Base-by-base conservation (phyloP, 2,329 filamentous ascomycete genomes). In the Curvularia hawaiiensis region DNA sequence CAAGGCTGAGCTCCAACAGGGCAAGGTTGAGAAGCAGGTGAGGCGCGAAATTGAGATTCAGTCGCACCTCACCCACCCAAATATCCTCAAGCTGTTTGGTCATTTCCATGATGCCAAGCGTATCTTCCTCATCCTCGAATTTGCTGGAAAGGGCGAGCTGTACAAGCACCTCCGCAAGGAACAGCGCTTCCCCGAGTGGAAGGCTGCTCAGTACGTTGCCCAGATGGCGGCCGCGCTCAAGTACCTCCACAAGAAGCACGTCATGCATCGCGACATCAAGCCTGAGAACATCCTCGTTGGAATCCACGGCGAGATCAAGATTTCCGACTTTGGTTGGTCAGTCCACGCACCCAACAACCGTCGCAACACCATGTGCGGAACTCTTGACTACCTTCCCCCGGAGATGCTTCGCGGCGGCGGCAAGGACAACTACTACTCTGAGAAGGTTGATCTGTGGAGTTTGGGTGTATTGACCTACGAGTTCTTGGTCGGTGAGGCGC, bases 281-380 rank as follows among this genome's bases (percentile, higher is more conserved):
- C 93, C 93, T 2, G 93, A 98, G 79, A 98, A 98, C 72, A 98
- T 98, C 63, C 84, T 98, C 22, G 89, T 98, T 30, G 94, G 94
- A 14, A 92, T 98, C 59, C 94, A 98, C 74, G 95, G 93, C 65
- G 95, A 99, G 82, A 93, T 99, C 80, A 99, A 99, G 79, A 93
- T 99, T 72, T 96, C 92, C 4, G 95, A 99, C 77, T 99, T 98
- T 72, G 94, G 95, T 49, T 99, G 95, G 95, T 96, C 91, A 75
- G 95, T 98, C 4, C 95, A 99, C 77, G 95, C 95, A 5, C 95
- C 95, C 28, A 97, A 96, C 78, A 96, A 94, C 79, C 84, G 95
- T 67, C 85, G 95, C 61, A 90, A 93, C 72, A 99, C 95, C 54
- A 93, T 98, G 87, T 99, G 95, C 76, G 95, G 95, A 62, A 99